Percentiles rank a stretch among this genome's conserved stretches.
These are phyloP conservation scores for Debaryomyces udenii DNA, from an alignment of 1,139 yeast genomes.

Conservation along the genomic window DNA sequence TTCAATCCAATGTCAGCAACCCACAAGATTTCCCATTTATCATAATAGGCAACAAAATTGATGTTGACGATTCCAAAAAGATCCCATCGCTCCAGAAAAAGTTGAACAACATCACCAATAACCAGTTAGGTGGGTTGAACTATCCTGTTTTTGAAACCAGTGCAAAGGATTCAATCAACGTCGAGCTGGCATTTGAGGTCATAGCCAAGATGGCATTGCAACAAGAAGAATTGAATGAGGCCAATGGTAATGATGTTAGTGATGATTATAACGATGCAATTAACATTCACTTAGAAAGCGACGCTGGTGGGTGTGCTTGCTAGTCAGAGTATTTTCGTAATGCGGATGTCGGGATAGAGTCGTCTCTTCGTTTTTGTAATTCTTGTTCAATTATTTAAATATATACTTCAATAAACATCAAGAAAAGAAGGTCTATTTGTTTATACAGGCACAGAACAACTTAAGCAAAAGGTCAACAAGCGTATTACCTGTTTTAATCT, in stretches of 20 bases:
- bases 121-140: slow-evolving; percentile 72
- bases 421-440: slow-evolving; percentile 4
- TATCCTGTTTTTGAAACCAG: slow-evolving; percentile 93
- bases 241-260: slow-evolving; percentile 72
- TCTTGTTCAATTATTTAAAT: slow-evolving; percentile 9
- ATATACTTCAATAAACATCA: slow-evolving; percentile 5
- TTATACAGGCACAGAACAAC: slow-evolving; percentile 15
- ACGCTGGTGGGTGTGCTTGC: slow-evolving; percentile 77
- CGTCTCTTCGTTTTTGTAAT: slow-evolving; percentile 1
- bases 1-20: slow-evolving; percentile 89
- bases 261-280: slow-evolving; percentile 93
- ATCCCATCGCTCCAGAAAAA: slow-evolving; percentile 76
- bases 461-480: slow-evolving; percentile 9
- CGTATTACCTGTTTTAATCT: slow-evolving; percentile 35
- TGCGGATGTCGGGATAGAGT: slow-evolving; percentile 1
- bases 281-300: slow-evolving; percentile 88
- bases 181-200: slow-evolving; percentile 93
- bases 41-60: slow-evolving; percentile 91
- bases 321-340: slow-evolving; percentile 23
- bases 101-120: slow-evolving; percentile 81
- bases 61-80: slow-evolving; percentile 89
- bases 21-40: slow-evolving; percentile 97
- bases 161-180: slow-evolving; percentile 93
- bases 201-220: slow-evolving; percentile 93
- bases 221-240: slow-evolving; percentile 86